phyloP scores from a whole-genome alignment of 2,329 filamentous ascomycete genomes.

The Aspergillus sp. region DNA sequence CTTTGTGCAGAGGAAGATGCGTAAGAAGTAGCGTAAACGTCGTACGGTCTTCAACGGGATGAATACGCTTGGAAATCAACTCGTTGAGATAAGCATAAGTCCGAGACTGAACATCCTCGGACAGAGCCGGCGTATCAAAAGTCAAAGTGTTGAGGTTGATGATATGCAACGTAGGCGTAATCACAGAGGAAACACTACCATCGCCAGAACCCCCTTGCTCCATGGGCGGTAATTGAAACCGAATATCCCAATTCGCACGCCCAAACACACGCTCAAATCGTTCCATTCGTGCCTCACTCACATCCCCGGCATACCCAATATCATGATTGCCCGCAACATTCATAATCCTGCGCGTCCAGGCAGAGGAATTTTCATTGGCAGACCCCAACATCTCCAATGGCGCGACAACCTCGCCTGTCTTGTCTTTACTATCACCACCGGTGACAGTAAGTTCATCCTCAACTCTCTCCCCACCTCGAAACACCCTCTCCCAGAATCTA shows the following conservation, averaged over 20 bases:
- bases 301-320: conserved; percentile 90
- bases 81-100: conserved; percentile 70
- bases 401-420: conserved; percentile 8
- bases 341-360: conserved; percentile 74
- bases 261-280: conserved; percentile 85
- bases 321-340: conserved; percentile 95
- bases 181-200: neutral
- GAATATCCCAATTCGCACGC: conserved; percentile 82
- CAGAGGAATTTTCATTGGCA: conserved; percentile 31
- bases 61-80: conserved; percentile 53
- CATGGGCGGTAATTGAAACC: conserved; percentile 57
- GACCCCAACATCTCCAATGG: conserved; percentile 19
- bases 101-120: conserved; percentile 62
- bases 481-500: conserved; percentile 77
- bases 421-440: conserved; percentile 13
- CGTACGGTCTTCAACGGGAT: conserved; percentile 57
- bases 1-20: conserved; percentile 86
- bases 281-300: conserved; percentile 67
- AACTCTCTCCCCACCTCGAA: conserved; percentile 63
- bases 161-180: conserved; percentile 65
- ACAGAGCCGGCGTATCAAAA: conserved; percentile 75
- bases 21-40: conserved; percentile 81
- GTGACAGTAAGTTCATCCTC: conserved; percentile 38
- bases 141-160: conserved; percentile 91
- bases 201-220: neutral